A percentile compares a stretch with the other conserved stretches of the same genome.
Evolutionary conservation across 805 yeast genomes (phyloP).

Genomic region (Pichia gijzeniarum): DNA sequence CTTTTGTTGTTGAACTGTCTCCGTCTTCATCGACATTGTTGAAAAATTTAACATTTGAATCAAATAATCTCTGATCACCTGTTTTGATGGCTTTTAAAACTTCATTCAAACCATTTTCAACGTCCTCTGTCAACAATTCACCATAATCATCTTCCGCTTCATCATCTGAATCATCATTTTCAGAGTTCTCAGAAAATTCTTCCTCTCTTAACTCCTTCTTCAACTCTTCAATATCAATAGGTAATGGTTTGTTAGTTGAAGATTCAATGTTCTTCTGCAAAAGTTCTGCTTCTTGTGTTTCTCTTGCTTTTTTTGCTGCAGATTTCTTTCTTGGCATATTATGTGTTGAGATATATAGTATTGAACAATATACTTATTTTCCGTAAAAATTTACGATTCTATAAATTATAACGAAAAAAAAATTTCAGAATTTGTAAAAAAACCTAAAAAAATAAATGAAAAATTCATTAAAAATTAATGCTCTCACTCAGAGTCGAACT

Average conservation of each 20-base stretch:
- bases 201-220: conserved; percentile 20
- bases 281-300: conserved; percentile 25
- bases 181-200: conserved; percentile 27
- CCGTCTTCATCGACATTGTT: conserved; percentile 54
- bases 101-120: conserved; percentile 69
- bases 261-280: not conserved
- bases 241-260: conserved; percentile 6
- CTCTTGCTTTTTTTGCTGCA: conserved; percentile 65
- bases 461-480: conserved; percentile 8
- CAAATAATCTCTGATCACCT: conserved; percentile 59
- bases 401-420: not conserved
- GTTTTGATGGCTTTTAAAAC: conserved; percentile 65
- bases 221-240: conserved; percentile 13
- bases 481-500: conserved; percentile 20
- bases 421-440: not conserved
- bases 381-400: not conserved
- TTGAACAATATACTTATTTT: too few relatives aligned
- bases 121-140: conserved; percentile 77
- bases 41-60: conserved; percentile 69
- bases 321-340: conserved; percentile 84
- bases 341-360: too few relatives aligned
- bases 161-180: conserved; percentile 4
- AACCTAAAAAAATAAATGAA: conserved; percentile 4
- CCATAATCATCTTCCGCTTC: conserved; percentile 93
- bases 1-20: conserved; percentile 41